Evolutionary conservation across 352 stramenopile species (phyloP), one percentile per base, ranked within the genome.

Genomic region (Pythium aphanidermatum): DNA sequence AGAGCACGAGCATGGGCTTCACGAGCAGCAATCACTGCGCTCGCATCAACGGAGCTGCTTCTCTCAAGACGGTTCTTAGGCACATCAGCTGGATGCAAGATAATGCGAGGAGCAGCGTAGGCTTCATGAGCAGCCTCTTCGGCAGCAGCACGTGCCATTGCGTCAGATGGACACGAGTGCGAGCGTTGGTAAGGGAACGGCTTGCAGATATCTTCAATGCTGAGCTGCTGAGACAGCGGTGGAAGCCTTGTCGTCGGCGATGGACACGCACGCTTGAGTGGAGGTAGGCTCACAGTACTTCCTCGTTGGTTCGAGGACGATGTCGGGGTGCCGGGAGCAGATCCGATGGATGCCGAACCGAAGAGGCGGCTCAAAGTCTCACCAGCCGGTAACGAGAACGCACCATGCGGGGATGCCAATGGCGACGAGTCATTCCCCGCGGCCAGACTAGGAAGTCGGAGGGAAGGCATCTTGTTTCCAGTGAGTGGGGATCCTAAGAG

Each of bases 141-240:
- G 40, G 55, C 17, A 43, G 21, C 17, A 39, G 31, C 31, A 39
- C 58, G n/a, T 29, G 43, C 45, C 39, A 78, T 79, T n/a, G 75
- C 70, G 47, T 89, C 76, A 19, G 76, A 89, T 21, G 76, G 76
- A 60, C 76, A 89, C 20, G 76, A 89, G 13, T 72, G 56, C 19
- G 76, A 70, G 14, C 76, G 73, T 43, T 83, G 57, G 64, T 89
- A 89, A 27, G 47, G 55, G 39, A 83, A 74, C 1, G 76, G 76
- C 35, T 70, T 65, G 33, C 73, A 71, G 17, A 85, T 64, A 16
- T 83, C 69, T 5, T 73, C 65, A 10, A 74, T 30, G 4, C 49
- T 42, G 23, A 46, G 46, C 34, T 43, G 46, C 0, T 68, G 38
- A 7, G 46, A 26, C 4, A 70, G 35, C 23, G 62, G 58, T 19